Conservation (phyloP, 1,139 yeast genomes). For the Citeromyces siamensis region DNA sequence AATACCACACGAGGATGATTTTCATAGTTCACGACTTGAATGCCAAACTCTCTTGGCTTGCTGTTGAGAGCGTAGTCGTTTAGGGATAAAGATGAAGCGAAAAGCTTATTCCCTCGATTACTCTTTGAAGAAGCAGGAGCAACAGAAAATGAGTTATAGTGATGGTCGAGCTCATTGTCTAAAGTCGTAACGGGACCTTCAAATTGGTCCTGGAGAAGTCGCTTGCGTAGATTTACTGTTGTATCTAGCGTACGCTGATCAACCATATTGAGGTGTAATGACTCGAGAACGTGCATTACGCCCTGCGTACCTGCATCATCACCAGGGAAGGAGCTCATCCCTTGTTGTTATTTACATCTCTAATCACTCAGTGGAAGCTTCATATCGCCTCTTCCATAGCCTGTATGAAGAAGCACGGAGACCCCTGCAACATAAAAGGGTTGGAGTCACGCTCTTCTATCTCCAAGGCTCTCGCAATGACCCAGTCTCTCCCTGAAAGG, state of each 20-base stretch:
- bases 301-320: too few relatives aligned
- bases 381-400: conserved; percentile 1
- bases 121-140: neutral
- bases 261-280: neutral
- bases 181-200: neutral
- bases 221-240: neutral
- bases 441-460: conserved; percentile 30
- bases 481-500: conserved; percentile 45
- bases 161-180: neutral
- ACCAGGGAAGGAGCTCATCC: too few relatives aligned
- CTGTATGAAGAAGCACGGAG: neutral
- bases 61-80: neutral
- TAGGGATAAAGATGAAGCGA: neutral
- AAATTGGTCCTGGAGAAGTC: neutral
- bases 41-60: conserved; percentile 3
- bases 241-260: neutral
- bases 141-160: conserved; percentile 1
- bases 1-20: conserved; percentile 1
- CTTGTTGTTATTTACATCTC: too few relatives aligned
- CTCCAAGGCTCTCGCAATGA: conserved; percentile 47
- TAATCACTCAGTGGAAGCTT: too few relatives aligned
- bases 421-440: neutral
- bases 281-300: too few relatives aligned
- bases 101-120: neutral
- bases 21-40: conserved; percentile 4